Base-by-base conservation (phyloP, 805 yeast species). In the Pichia nakasei region DNA sequence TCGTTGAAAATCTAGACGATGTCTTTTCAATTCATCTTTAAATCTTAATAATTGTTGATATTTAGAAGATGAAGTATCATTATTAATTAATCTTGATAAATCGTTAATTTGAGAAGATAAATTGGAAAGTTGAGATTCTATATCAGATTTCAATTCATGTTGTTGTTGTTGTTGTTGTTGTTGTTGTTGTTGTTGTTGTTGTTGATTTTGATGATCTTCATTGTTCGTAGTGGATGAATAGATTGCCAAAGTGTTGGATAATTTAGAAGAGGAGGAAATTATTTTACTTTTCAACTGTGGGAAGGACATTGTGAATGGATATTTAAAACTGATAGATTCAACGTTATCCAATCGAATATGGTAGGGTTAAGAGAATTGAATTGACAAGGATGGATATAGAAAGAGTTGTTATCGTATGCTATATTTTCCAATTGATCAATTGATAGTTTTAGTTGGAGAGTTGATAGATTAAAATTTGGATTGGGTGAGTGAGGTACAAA, bases 1-100 rank as follows among this genome's bases (percentile, higher is more conserved):
- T 50, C 84, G 74, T 35, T 66, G 63, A 54, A 76, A 83, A 48
- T 80, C 83, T 42, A 68, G 61, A 62, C 75, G 69, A 63, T 85
- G 89, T 44, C 87, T 94, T 45, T 68, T 74, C 24, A 86, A 67
- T 13, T 76, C 72, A 60, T 87, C 96, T 53, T 75, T 77, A 60
- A 87, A 96, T 48, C 97, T 77, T 46, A 82, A 78, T 38, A 88
- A 64, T 59, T 89, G 97, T 55, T 84, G 91, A 36, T 80, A 61
- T 59, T 84, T 84, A 0, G 93, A 5, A 24, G 27, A 24, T 8
- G n/a, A n/a, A 4, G 9, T 24, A 89, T 73, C 8, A 83, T 72
- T 15, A 70, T 63, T 24, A 75, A 77, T 65, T 11, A 78, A 68
- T 29, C 80, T 66, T 40, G 70, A 66, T 50, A 84, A 58, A 29